Evolutionary conservation across 2,329 filamentous ascomycete species (phyloP), one percentile per base, ranked within the genome.

Genomic region (Alternaria triticina): DNA sequence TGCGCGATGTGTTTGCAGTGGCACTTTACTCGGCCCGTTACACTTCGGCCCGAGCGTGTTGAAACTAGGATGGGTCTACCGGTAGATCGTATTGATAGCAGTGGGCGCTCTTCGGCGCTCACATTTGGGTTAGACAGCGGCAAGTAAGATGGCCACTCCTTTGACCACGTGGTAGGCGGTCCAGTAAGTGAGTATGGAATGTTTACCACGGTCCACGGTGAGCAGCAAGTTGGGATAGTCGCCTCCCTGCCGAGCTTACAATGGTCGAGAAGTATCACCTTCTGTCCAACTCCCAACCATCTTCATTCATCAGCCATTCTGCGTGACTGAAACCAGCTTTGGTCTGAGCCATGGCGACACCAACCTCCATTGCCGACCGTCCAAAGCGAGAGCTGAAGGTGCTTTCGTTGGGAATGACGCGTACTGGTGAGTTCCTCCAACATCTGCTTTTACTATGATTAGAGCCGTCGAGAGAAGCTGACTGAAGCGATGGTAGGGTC

Each of bases 381-480:
- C 54, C 59, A 13, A 52, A 57, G 46, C 54, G 54, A 17, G 54
- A 61, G 46, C 36, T 61, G 20, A 61, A 57, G 13, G 54, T 61
- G 4, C 28, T 61, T 3, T 57, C 59, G 30, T 46, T 57, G 8
- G 54, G 59, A 8, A 61, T 61, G 54, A 52, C 59, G 28, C 46
- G 54, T 15, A 61, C 59, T 40, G 59, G 54, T 57, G 54, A 25
- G 59, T 17, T 27, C 25, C 17, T 13, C 6, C 15, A 44, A 20
- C 13, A 6, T 28, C 40, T 8, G 9, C 33, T 30, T 45, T 11
- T 27, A 12, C 28, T 47, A 13, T 56, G 1, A 13, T 51, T 43
- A 25, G 33, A 33, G 36, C 22, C 6, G 20, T 15, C 7, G 20
- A 4, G 28, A 27, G n/a, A 45, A 25, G 46, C 54, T 57, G 27